A percentile compares a stretch with the other conserved stretches of the same genome.
Conservation (phyloP, 2,329 filamentous ascomycete genomes). For the Clarireedia monteithiana region DNA sequence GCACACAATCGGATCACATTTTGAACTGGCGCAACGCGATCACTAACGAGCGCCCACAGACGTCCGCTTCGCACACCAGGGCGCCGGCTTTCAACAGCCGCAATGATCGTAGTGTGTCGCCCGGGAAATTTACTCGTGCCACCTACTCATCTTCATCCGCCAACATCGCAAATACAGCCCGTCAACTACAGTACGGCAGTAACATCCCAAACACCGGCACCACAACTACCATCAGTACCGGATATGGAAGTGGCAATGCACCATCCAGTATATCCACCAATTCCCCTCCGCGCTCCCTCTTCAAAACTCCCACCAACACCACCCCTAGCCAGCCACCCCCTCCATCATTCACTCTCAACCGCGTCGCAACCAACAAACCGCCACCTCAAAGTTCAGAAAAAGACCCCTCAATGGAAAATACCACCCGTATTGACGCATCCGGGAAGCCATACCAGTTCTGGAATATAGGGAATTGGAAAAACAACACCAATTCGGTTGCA, state of each 20-base stretch:
- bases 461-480: slow-evolving; percentile 46
- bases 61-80: slow-evolving; percentile 16
- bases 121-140: slow-evolving; percentile 33
- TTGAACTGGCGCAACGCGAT: slow-evolving; percentile 78
- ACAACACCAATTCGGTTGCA: slow-evolving; percentile 8
- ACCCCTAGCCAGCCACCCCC: slow-evolving; percentile 5
- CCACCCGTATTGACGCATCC: slow-evolving; percentile 31
- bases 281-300: slow-evolving; percentile 16
- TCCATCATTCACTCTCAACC: slow-evolving; percentile 5
- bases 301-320: background rate
- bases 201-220: slow-evolving; percentile 10
- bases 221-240: background rate
- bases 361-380: background rate
- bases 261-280: slow-evolving; percentile 24
- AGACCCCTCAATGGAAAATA: slow-evolving; percentile 18
- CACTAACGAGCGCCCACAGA: slow-evolving; percentile 37
- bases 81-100: slow-evolving; percentile 25
- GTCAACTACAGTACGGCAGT: slow-evolving; percentile 23
- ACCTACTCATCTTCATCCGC: slow-evolving; percentile 16
- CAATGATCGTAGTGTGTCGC: slow-evolving; percentile 49
- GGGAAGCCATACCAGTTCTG: slow-evolving; percentile 45
- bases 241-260: background rate
- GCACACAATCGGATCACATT: slow-evolving; percentile 59
- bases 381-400: background rate
- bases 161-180: slow-evolving; percentile 23